A percentile compares a stretch with the other conserved stretches of the same genome.
Evolutionary conservation across 805 yeast species (phyloP).

Genomic region (Brettanomyces nanus): DNA sequence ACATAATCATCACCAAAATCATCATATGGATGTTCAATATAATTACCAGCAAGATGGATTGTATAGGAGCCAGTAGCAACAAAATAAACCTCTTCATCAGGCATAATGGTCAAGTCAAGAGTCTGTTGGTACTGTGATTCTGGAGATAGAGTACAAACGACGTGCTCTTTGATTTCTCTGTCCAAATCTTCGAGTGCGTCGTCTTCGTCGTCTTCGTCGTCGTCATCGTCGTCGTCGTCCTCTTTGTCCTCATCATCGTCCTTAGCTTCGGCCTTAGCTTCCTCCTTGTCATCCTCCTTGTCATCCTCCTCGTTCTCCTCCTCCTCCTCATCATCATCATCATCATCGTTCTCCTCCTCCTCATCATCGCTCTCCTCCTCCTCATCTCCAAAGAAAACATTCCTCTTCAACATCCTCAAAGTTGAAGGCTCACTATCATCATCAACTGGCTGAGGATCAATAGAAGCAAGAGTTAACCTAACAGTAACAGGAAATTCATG

Average conservation of each 20-base stretch:
- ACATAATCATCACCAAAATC: constrained; percentile 46
- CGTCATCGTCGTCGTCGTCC: constrained; percentile 41
- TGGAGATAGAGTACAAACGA: constrained; percentile 88
- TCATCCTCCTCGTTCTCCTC: constrained; percentile 23
- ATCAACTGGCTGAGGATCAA: constrained; percentile 84
- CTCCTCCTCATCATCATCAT: constrained; percentile 24
- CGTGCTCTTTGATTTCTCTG: constrained; percentile 74
- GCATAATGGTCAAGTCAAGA: constrained; percentile 79
- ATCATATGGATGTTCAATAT: constrained; percentile 91
- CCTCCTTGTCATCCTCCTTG: constrained; percentile 22
- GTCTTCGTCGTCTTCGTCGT: constrained; percentile 46
- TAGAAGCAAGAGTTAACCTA: constrained; percentile 89
- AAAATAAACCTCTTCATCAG: constrained; percentile 90
- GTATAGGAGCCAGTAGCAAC: constrained; percentile 96
- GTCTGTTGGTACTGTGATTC: constrained; percentile 80
- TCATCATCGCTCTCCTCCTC: constrained; percentile 39
- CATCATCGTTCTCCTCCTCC: constrained; percentile 30
- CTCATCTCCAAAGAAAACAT: constrained; percentile 33
- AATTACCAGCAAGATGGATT: constrained; percentile 89
- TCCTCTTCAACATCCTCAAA: constrained; percentile 76
- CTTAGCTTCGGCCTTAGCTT: constrained; percentile 7
- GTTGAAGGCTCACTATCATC: constrained; percentile 80
- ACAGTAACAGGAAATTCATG: constrained; percentile 84
- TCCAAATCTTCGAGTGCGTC: constrained; percentile 57
- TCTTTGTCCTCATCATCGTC: constrained; percentile 28